These are phyloP conservation scores for Verticillium zaregamsianum DNA, from an alignment of 2,329 filamentous ascomycete species.

Conservation along the genomic window DNA sequence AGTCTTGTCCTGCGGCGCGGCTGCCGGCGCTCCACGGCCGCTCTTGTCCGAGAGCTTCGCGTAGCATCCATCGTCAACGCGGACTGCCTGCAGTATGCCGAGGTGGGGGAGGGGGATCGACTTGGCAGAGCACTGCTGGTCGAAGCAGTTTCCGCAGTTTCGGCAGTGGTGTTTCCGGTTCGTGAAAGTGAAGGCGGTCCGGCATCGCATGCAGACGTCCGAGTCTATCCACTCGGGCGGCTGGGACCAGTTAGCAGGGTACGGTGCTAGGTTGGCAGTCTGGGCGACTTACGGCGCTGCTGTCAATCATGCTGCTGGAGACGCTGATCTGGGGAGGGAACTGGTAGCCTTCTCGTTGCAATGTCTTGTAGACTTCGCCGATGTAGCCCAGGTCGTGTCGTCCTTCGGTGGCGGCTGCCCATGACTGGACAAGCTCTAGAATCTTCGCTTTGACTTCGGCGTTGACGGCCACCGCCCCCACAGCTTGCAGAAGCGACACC, in stretches of 20 bases:
- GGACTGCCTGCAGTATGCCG: constrained; percentile 84
- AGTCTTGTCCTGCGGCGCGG: constrained; percentile 32
- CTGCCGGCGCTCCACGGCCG: constrained; percentile 30
- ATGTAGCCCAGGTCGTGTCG: constrained; percentile 82
- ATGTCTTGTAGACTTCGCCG: constrained; percentile 74
- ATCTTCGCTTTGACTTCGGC: constrained; percentile 85
- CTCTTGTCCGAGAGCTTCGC: constrained; percentile 79
- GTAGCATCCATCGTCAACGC: constrained; percentile 95
- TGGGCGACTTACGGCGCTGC: constrained; percentile 69
- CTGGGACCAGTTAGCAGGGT: constrained; percentile 33
- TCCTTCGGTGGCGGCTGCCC: constrained; percentile 85
- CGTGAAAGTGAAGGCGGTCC: constrained; percentile 92
- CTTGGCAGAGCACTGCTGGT: constrained; percentile 91
- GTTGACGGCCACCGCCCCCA: constrained; percentile 71
- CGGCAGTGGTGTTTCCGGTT: constrained; percentile 98
- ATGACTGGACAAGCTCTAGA: constrained; percentile 86
- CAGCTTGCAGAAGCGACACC: constrained; percentile 80
- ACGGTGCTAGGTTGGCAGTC: background rate
- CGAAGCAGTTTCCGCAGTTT: constrained; percentile 97
- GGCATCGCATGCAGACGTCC: constrained; percentile 97
- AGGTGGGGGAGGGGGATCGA: constrained; percentile 83
- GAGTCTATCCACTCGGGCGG: constrained; percentile 97
- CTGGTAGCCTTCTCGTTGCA: constrained; percentile 81
- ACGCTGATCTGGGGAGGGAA: constrained; percentile 87
- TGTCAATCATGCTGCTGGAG: constrained; percentile 96